A percentile compares a stretch with the other conserved stretches of the same genome.
Evolutionary conservation across 768 basidiomycete genomes (phyloP).

Genomic region (Termitomyces sp.): DNA sequence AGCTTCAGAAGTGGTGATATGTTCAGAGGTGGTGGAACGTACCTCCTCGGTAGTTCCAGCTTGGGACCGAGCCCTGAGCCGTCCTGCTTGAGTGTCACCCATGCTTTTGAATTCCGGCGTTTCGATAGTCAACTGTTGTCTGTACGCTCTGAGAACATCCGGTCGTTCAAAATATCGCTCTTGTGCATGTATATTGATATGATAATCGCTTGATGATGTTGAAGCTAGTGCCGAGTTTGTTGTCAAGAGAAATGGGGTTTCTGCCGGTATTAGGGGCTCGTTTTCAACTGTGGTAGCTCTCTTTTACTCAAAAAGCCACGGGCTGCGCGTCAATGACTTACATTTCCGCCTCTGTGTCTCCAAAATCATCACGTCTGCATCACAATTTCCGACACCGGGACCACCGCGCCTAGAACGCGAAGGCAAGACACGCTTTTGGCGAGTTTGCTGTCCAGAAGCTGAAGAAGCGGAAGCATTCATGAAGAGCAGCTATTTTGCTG

Average conservation of each 20-base stretch:
- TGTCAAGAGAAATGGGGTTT: conserved; percentile 65
- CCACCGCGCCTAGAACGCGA: conserved; percentile 78
- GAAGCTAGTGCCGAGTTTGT: conserved; percentile 57
- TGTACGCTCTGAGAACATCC: conserved; percentile 67
- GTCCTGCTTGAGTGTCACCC: conserved; percentile 44
- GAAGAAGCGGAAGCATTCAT: conserved; percentile 37
- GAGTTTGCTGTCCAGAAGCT: conserved; percentile 30
- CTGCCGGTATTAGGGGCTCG: conserved; percentile 63
- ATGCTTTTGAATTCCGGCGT: conserved; percentile 64
- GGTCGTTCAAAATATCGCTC: conserved; percentile 76
- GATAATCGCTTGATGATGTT: conserved; percentile 32
- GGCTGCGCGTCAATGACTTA: conserved; percentile 31
- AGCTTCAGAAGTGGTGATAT: neutral
- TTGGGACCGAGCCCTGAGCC: conserved; percentile 54
- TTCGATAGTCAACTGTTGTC: conserved; percentile 67
- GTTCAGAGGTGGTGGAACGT: conserved; percentile 23
- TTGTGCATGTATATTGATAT: conserved; percentile 54
- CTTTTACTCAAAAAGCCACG: neutral
- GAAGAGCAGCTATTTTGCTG: conserved; percentile 7
- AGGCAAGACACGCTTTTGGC: conserved; percentile 77
- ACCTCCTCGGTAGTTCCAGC: conserved; percentile 61
- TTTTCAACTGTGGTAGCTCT: conserved; percentile 50
- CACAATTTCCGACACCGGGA: conserved; percentile 73
- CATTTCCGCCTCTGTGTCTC: conserved; percentile 76
- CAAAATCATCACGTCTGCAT: conserved; percentile 78